These are phyloP conservation scores for Trichoderma afroharzianum DNA, from an alignment of 2,329 filamentous ascomycete genomes.

Conservation along the genomic window DNA sequence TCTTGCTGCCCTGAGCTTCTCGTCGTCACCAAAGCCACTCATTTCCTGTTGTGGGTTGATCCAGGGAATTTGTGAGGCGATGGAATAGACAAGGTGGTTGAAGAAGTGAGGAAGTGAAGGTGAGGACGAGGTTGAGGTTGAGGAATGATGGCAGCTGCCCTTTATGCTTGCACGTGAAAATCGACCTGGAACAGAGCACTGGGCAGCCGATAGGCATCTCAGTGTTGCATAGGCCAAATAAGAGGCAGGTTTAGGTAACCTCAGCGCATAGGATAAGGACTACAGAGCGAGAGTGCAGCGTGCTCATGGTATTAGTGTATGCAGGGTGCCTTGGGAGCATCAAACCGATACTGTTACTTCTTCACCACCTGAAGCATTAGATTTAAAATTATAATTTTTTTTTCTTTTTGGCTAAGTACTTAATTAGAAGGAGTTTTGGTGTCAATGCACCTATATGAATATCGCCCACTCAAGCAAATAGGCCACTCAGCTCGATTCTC, in stretches of 20 bases:
- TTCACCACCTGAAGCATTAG: not conserved
- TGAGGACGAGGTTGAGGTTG: not conserved
- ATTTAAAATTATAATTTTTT: too few species aligned
- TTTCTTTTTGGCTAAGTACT: not conserved
- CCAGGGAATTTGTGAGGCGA: too few species aligned
- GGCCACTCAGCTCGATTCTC: not conserved
- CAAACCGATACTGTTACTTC: not conserved
- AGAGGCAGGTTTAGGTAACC: not conserved
- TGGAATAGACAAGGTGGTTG: not conserved
- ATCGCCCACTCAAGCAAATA: not conserved
- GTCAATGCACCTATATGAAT: too few species aligned
- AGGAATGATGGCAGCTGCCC: not conserved
- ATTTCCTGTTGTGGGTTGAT: not conserved
- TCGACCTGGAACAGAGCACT: not conserved
- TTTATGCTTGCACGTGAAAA: not conserved
- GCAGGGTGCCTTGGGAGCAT: not conserved
- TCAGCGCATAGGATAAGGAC: not conserved
- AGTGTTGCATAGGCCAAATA: not conserved
- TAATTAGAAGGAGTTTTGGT: not conserved
- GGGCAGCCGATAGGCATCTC: not conserved
- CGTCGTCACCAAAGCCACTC: conserved; percentile 24
- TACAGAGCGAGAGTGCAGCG: not conserved
- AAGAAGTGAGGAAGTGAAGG: not conserved
- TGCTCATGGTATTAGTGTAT: not conserved
- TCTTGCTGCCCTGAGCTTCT: conserved; percentile 28